Percentiles rank a stretch among this genome's conserved stretches.
phyloP scores from a whole-genome alignment of 225 moss, liverwort and hornwort genomes.

The Pseudoscleropodium purum region DNA sequence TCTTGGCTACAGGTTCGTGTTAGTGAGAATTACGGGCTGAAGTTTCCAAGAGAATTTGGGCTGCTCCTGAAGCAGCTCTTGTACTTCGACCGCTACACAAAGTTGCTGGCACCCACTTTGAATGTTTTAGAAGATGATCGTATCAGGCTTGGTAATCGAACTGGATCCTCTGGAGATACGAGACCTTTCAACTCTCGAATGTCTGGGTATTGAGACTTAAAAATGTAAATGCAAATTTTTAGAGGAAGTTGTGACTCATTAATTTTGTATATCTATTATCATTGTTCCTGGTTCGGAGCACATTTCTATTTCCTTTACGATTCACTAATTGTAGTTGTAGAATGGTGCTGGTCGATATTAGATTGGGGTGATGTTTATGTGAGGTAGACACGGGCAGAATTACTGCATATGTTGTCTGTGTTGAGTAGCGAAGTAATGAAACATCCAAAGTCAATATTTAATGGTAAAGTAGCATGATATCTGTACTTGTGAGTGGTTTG shows the following conservation, averaged over 20 bases:
- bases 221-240: background rate
- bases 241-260: background rate
- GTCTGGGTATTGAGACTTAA: conserved; percentile 3
- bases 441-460: background rate
- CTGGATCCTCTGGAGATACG: background rate
- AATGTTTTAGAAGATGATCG: conserved; percentile 85
- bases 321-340: background rate
- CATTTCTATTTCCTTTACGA: background rate
- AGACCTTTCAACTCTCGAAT: conserved; percentile 9
- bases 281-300: background rate
- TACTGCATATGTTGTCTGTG: background rate
- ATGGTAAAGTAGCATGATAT: background rate
- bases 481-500: background rate
- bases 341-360: background rate
- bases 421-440: background rate
- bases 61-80: conserved; percentile 85
- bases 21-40: conserved; percentile 89
- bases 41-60: conserved; percentile 89
- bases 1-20: conserved; percentile 58
- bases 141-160: conserved; percentile 35
- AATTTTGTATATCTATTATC: background rate
- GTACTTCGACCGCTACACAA: conserved; percentile 93
- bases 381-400: background rate
- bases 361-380: background rate
- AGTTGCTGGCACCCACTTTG: conserved; percentile 75